Conservation (phyloP, 2,329 filamentous ascomycete genomes). For the Alternaria consortialis region DNA sequence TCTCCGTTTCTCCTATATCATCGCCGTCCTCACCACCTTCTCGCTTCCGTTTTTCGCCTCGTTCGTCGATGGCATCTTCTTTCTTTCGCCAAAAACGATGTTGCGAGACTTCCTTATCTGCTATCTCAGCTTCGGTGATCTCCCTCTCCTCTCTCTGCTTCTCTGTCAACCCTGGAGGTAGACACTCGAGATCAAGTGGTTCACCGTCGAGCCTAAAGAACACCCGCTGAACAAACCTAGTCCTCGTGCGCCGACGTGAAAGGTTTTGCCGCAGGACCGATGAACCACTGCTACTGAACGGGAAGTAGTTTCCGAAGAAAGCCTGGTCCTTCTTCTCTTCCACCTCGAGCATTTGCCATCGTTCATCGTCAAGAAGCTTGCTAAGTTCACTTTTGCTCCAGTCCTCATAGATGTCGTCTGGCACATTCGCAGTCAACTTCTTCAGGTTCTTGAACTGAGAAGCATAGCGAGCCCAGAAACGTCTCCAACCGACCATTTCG, state of each 20-base stretch:
- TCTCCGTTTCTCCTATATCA: neutral
- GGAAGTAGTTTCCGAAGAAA: constrained; percentile 31
- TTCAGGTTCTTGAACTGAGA: constrained; percentile 47
- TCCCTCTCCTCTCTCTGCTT: constrained; percentile 34
- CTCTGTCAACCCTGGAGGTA: constrained; percentile 14
- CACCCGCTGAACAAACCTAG: constrained; percentile 45
- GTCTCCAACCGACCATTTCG: constrained; percentile 47
- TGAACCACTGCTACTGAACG: constrained; percentile 15
- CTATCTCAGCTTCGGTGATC: constrained; percentile 36
- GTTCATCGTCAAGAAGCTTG: constrained; percentile 32
- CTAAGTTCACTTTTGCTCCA: constrained; percentile 40
- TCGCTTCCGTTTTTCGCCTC: constrained; percentile 1
- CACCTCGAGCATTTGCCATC: constrained; percentile 46
- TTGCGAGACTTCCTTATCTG: constrained; percentile 6
- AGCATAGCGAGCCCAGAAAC: constrained; percentile 50
- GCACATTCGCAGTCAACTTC: constrained; percentile 45
- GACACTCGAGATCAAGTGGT: constrained; percentile 23
- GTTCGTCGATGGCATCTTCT: neutral
- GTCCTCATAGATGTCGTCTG: constrained; percentile 44
- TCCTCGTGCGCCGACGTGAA: constrained; percentile 27
- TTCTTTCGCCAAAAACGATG: constrained; percentile 42
- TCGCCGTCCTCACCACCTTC: neutral
- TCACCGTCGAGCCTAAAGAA: constrained; percentile 43
- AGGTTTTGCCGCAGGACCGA: constrained; percentile 28
- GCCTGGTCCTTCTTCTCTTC: constrained; percentile 30